These are phyloP conservation scores for Pythium aquatile DNA, from an alignment of 352 stramenopile genomes.

Conservation along the genomic window DNA sequence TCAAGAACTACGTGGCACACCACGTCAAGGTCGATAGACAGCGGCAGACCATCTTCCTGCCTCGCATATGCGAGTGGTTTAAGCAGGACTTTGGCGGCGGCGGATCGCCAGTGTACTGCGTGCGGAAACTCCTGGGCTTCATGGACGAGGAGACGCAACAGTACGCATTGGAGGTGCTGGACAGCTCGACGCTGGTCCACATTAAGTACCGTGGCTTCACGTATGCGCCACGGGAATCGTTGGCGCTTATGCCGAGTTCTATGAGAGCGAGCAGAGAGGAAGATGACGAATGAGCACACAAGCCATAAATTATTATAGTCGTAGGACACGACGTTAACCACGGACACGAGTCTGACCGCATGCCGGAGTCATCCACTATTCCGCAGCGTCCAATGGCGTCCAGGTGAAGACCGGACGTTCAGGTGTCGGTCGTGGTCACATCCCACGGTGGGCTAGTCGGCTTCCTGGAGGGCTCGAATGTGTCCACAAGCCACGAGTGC, in stretches of 20 bases:
- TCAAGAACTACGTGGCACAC: slow-evolving; percentile 30
- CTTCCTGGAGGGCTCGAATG: background rate
- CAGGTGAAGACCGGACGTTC: background rate
- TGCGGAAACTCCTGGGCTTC: slow-evolving; percentile 76
- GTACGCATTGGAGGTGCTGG: slow-evolving; percentile 44
- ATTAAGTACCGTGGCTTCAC: slow-evolving; percentile 59
- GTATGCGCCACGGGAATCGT: slow-evolving; percentile 38
- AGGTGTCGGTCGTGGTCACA: background rate
- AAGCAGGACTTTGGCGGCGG: slow-evolving; percentile 55
- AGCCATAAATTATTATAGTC: slow-evolving; percentile 5
- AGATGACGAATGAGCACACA: background rate
- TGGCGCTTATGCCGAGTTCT: background rate
- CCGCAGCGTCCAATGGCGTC: background rate
- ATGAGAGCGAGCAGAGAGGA: background rate
- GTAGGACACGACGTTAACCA: background rate
- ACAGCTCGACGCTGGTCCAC: slow-evolving; percentile 43
- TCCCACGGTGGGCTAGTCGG: background rate
- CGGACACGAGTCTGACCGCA: background rate
- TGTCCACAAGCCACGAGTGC: background rate
- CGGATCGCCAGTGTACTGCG: slow-evolving; percentile 49
- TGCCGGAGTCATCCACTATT: background rate
- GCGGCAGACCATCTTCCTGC: slow-evolving; percentile 39
- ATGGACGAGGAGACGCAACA: slow-evolving; percentile 45
- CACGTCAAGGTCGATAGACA: slow-evolving; percentile 36
- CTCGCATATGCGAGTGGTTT: slow-evolving; percentile 78